Evolutionary conservation across 805 yeast species (phyloP).

Genomic region (Candida caryicola): DNA sequence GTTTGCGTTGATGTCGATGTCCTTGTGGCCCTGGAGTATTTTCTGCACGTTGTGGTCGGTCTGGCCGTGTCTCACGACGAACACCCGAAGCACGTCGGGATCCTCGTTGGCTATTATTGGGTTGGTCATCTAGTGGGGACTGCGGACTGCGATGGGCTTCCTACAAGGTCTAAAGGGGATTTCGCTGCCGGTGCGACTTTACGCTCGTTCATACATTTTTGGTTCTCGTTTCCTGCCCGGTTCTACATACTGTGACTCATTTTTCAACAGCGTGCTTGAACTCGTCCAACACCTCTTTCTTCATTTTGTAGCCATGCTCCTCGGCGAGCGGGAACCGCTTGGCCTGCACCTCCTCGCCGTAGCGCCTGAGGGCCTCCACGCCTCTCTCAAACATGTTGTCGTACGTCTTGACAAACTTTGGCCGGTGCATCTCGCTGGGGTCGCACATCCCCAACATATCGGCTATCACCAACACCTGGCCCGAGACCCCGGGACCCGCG

Average conservation of each 20-base stretch:
- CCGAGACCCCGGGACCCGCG: conserved; percentile 80
- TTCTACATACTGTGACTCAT: too few relatives aligned
- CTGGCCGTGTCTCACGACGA: conserved; percentile 80
- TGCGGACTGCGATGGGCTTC: too few relatives aligned
- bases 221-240: too few relatives aligned
- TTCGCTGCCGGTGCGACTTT: too few relatives aligned
- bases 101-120: conserved; percentile 26
- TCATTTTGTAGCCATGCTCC: conserved; percentile 65
- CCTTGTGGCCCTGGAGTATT: conserved; percentile 76
- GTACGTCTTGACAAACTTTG: conserved; percentile 76
- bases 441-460: conserved; percentile 79
- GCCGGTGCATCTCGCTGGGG: conserved; percentile 43
- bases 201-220: too few relatives aligned
- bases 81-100: conserved; percentile 43
- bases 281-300: conserved; percentile 51
- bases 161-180: too few relatives aligned
- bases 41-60: conserved; percentile 68
- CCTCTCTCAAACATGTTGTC: conserved; percentile 49
- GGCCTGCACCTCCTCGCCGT: conserved; percentile 56
- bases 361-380: conserved; percentile 49
- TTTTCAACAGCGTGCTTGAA: conserved; percentile 17
- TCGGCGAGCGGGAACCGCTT: conserved; percentile 58
- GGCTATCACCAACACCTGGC: conserved; percentile 86
- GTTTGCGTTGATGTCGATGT: conserved; percentile 58
- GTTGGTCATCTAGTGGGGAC: too few relatives aligned